phyloP scores from a whole-genome alignment of 352 stramenopile genomes.

The Plasmopara muralis region DNA sequence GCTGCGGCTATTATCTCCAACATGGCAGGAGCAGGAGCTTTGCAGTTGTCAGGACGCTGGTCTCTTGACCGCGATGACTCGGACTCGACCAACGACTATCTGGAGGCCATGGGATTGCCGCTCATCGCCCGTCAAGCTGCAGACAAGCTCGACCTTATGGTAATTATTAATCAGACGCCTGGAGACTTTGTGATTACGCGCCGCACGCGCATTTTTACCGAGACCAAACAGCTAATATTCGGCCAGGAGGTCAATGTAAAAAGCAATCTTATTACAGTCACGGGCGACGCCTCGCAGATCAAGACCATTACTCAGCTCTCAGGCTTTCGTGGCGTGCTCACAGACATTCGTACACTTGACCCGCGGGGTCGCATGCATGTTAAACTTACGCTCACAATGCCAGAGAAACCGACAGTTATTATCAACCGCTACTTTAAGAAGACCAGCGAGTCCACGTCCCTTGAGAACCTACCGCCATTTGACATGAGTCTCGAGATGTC shows the following conservation, averaged over 20 bases:
- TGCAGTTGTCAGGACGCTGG: constrained; percentile 82
- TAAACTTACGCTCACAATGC: constrained; percentile 65
- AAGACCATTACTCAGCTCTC: constrained; percentile 79
- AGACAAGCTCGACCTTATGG: constrained; percentile 85
- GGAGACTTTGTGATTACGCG: constrained; percentile 84
- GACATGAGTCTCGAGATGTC: constrained; percentile 79
- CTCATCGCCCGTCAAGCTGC: constrained; percentile 81
- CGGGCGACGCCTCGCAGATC: constrained; percentile 61
- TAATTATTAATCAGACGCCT: constrained; percentile 80
- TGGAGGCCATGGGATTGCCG: constrained; percentile 83
- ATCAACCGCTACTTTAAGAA: constrained; percentile 86
- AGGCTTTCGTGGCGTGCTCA: constrained; percentile 66
- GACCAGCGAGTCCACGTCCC: constrained; percentile 78
- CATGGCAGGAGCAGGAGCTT: constrained; percentile 60
- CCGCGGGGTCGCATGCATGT: constrained; percentile 77
- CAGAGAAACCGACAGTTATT: constrained; percentile 65
- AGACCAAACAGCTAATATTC: constrained; percentile 86
- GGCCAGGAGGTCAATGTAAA: constrained; percentile 85
- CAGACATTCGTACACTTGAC: constrained; percentile 68
- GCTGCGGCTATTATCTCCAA: constrained; percentile 40
- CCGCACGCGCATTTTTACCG: constrained; percentile 85
- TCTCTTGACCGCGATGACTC: constrained; percentile 81
- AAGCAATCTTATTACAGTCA: constrained; percentile 82
- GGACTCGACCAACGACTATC: constrained; percentile 86
- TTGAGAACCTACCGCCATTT: constrained; percentile 83